Base-by-base conservation (phyloP, 176 grass and related monocot genomes). In the Guadua angustifolia region DNA sequence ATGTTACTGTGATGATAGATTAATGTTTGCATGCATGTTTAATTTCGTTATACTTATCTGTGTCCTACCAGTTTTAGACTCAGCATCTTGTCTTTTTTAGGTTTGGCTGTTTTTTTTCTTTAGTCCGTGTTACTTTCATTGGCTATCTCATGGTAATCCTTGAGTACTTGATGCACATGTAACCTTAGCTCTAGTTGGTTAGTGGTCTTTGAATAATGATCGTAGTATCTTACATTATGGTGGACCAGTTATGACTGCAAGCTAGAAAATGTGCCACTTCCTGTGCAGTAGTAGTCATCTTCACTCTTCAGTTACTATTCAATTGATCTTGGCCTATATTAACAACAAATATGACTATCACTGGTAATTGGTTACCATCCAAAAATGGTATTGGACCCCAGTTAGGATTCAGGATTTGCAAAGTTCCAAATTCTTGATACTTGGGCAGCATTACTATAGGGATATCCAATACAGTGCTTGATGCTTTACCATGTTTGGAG, bases 1-100 rank as follows among this genome's bases (percentile, higher is more conserved):
- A 71, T 78, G 57, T 19, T 71, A 64, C 56, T 83, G 29, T 76
- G 53, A 63, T 81, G 71, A 70, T 81, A 42, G 33, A 75, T 62
- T 73, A 67, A 22, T 69, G 52, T 10, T 35, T 82, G 39, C 6
- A 78, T 82, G 39, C 2, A 72, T 73, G 38, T 13, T 19, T 78
- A 29, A 2, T 82, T 65, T 74, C 36, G 82, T 62, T 32, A 26
- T 29, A 57, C 58, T 79, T 62, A 21, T 77, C 11, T 66, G 21
- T 80, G 36, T 83, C 58, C 49, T 73, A 46, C 39, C 46, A 71
- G 21, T 68, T 44, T 62, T 66, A 70, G 65, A 60, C 36, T 74
- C 5, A 51, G 39, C 14, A 50, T 55, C 29, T 68, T 24, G 25
- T 69, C 11, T 32, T 63, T 82, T 42, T 44, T 19, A 24, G 5